A percentile compares a stretch with the other conserved stretches of the same genome.
phyloP scores from a whole-genome alignment of 495 filamentous ascomycete species.

The Glarea lozoyensis region DNA sequence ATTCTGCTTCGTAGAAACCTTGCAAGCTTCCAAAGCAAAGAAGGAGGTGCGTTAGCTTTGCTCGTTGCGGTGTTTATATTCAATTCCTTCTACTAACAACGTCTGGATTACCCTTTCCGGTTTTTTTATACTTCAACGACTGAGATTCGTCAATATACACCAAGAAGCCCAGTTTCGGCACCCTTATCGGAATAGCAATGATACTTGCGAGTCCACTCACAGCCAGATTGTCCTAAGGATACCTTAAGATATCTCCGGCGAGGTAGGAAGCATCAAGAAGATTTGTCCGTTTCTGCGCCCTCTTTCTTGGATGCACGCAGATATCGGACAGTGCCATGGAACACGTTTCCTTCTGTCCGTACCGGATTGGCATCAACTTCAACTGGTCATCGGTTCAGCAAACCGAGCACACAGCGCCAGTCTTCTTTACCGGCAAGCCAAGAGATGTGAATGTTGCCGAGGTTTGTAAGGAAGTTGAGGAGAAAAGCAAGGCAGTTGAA shows the following conservation, averaged over 20 bases:
- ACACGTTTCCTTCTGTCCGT: constrained; percentile 18
- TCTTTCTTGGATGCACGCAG: constrained; percentile 9
- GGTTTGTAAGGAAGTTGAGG: constrained; percentile 3
- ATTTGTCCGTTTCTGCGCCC: constrained; percentile 6
- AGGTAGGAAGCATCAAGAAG: constrained; percentile 20
- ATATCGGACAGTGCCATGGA: constrained; percentile 19
- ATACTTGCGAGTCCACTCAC: constrained; percentile 8
- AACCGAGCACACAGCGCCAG: constrained; percentile 9
- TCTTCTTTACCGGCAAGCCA: constrained; percentile 11
- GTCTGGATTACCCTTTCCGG: neutral
- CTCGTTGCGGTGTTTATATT: constrained; percentile 17
- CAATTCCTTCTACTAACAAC: constrained; percentile 9
- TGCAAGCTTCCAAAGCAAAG: too few species aligned
- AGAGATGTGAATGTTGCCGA: constrained; percentile 12
- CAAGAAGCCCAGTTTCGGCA: constrained; percentile 6
- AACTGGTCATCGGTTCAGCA: constrained; percentile 11
- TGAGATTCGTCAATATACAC: constrained; percentile 7
- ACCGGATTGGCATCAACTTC: constrained; percentile 14
- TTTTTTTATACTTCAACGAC: neutral
- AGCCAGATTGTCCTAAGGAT: constrained; percentile 19
- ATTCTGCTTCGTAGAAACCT: constrained; percentile 14
- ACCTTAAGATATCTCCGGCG: constrained; percentile 7
- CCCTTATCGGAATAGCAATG: constrained; percentile 2
- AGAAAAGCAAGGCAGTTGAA: constrained; percentile 1
- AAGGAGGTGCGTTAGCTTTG: too few species aligned